Conservation (phyloP, 441 rosid species). For the Euphorbia schlechtendalii region DNA sequence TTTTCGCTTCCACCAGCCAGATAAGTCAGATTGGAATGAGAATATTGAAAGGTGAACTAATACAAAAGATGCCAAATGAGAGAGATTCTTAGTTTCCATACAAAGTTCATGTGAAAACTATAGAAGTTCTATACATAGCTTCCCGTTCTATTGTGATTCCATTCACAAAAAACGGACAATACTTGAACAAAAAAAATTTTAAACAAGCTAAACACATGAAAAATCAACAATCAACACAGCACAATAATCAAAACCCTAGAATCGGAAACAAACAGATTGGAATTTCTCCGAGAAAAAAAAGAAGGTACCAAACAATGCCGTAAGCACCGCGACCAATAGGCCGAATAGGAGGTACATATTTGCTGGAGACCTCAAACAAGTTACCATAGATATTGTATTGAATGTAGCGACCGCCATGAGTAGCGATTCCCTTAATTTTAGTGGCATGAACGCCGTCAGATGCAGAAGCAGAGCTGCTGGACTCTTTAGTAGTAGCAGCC, state of each 20-base stretch:
- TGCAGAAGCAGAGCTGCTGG: constrained; percentile 33
- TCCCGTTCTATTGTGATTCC: background rate
- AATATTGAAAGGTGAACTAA: background rate
- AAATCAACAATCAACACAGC: background rate
- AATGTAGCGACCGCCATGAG: constrained; percentile 80
- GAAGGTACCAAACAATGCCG: constrained; percentile 67
- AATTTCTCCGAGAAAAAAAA: background rate
- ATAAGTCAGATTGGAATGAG: no score
- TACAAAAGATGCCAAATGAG: background rate
- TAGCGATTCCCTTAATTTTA: constrained; percentile 57
- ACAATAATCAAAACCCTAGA: constrained; percentile 2
- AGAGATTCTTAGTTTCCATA: background rate
- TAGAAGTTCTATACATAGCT: background rate
- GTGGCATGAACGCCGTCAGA: constrained; percentile 13
- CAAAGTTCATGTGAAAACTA: background rate
- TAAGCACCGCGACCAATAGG: constrained; percentile 83
- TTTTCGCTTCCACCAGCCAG: background rate
- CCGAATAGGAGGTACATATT: constrained; percentile 83
- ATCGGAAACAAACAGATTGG: background rate
- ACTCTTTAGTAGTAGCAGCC: constrained; percentile 28
- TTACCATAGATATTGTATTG: constrained; percentile 78
- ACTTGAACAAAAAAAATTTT: background rate
- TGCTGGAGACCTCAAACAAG: constrained; percentile 77
- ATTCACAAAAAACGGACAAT: background rate
- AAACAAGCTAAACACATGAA: background rate